Evolutionary conservation across 345 rosid species (phyloP), one percentile per base, ranked within the genome.

Genomic region (Citrus sinensis): DNA sequence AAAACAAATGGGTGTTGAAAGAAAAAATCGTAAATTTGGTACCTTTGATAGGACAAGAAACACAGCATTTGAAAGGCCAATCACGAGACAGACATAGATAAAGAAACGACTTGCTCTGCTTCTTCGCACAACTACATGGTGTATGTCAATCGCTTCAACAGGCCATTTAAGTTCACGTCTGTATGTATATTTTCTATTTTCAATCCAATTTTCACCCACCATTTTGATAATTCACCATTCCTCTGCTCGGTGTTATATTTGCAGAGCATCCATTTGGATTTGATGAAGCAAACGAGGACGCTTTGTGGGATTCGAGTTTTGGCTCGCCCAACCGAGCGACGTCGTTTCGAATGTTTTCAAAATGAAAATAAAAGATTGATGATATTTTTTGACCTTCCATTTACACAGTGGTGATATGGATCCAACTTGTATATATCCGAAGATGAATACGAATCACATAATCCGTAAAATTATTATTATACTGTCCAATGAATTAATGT

Each of bases 51-150:
- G 77, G 76, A 88, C 74, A 79, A 77, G 81, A 27, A 73, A 83
- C 37, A 88, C 76, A 5, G 78, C 79, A 70, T 56, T 80, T 20
- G 88, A 84, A 29, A 86, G 30, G 83, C 88, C 59, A 67, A 81
- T 30, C 68, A 85, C 70, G 62, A 79, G 84, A 74, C 80, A 73
- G 77, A 90, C 61, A 85, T 56, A 73, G 24, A 79, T 39, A 9
- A 76, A 71, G 81, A 83, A 80, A 69, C 82, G 60, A 84, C 78
- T 86, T 1, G 76, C 73, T 32, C 69, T 61, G 80, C 90, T 83
- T 73, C 84, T 87, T 49, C 83, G 83, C 55, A 90, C 87, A 56
- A 83, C 49, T 71, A 94, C 84, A 80, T 87, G 91, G 84, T 93
- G 95, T 68, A 75, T 71, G 64, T 92, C 97, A 56, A 87, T 76